Conservation (phyloP, 2,329 filamentous ascomycete genomes). For the Aureobasidium sp. region DNA sequence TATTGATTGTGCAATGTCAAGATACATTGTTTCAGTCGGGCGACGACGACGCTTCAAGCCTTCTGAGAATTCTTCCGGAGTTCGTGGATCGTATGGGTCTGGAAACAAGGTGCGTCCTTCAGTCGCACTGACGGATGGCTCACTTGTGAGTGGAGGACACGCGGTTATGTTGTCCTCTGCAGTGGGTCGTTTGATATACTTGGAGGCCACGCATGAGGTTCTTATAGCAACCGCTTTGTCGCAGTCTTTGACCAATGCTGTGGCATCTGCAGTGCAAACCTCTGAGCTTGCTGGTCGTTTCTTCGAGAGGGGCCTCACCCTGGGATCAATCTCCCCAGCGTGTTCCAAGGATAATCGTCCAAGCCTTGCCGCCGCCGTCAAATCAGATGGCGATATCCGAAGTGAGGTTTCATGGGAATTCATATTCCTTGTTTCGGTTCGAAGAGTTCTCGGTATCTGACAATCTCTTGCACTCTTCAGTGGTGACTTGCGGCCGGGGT, state of each 20-base stretch:
- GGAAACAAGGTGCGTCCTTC: background rate
- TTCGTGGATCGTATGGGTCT: background rate
- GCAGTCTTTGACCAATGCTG: background rate
- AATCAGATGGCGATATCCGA: background rate
- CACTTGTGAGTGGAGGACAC: background rate
- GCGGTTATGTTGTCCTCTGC: background rate
- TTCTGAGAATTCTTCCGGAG: background rate
- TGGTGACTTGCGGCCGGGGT: background rate
- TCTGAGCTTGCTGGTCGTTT: constrained; percentile 11
- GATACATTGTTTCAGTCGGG: background rate
- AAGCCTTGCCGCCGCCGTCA: background rate
- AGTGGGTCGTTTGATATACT: background rate
- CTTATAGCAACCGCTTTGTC: background rate
- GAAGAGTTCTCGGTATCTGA: background rate
- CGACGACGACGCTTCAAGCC: background rate
- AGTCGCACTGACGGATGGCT: background rate
- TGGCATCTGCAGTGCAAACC: background rate
- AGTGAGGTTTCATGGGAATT: background rate
- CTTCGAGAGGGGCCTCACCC: background rate
- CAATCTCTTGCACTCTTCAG: background rate
- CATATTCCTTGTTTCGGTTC: background rate
- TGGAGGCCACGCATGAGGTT: background rate
- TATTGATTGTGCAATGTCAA: constrained; percentile 4
- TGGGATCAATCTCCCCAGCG: background rate
- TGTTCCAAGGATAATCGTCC: constrained; percentile 1